Conservation (phyloP, 108 stramenopile genomes). For the Parmales sp. region DNA sequence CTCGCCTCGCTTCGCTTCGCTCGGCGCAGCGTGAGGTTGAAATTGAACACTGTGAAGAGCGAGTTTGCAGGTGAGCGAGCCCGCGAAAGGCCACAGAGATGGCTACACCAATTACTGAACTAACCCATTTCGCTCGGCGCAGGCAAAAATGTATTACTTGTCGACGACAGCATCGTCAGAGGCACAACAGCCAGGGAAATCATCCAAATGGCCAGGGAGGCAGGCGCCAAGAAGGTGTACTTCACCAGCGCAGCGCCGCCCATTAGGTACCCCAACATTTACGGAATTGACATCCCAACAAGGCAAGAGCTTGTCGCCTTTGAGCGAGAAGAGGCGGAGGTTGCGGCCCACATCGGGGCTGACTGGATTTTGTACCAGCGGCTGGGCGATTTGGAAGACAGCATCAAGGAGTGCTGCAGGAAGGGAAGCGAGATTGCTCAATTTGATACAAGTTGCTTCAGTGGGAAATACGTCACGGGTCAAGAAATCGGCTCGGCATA, state of each 20-base stretch:
- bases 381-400: slow-evolving; percentile 58
- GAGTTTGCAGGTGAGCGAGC: slow-evolving; percentile 69
- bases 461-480: slow-evolving; percentile 84
- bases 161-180: slow-evolving; percentile 95
- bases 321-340: slow-evolving; percentile 69
- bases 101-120: slow-evolving; percentile 7
- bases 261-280: slow-evolving; percentile 96
- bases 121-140: slow-evolving; percentile 24
- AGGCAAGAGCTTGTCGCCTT: slow-evolving; percentile 87
- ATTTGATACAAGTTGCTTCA: slow-evolving; percentile 93
- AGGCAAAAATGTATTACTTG: slow-evolving; percentile 74
- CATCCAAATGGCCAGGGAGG: slow-evolving; percentile 96
- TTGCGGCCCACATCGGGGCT: slow-evolving; percentile 75
- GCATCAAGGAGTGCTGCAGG: slow-evolving; percentile 33
- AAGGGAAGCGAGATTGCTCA: not conserved
- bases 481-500: slow-evolving; percentile 62
- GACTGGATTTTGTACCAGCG: slow-evolving; percentile 84
- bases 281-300: slow-evolving; percentile 98
- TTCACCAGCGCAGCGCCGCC: slow-evolving; percentile 89
- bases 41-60: slow-evolving; percentile 92
- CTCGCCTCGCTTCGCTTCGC: no score
- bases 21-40: slow-evolving; percentile 93
- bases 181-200: slow-evolving; percentile 95
- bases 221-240: slow-evolving; percentile 91
- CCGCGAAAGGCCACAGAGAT: no score